Conservation (phyloP, 208 protist species). For the Acanthamoeba culbertsoni region DNA sequence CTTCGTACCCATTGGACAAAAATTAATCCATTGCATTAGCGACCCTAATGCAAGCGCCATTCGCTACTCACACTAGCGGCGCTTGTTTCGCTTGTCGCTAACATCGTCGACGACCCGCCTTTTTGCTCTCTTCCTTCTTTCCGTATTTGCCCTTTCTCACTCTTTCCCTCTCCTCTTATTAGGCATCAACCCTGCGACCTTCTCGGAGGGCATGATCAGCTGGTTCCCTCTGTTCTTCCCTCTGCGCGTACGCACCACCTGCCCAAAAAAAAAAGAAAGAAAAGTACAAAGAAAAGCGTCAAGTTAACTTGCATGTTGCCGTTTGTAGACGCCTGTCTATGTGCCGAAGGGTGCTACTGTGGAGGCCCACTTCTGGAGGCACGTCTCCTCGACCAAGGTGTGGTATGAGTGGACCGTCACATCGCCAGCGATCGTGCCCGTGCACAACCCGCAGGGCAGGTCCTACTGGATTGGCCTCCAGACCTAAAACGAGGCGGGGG, state of each 20-base stretch:
- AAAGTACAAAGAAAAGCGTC: neutral
- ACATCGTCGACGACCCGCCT: neutral
- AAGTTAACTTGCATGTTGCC: neutral
- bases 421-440: slow-evolving; percentile 62
- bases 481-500: too few relatives aligned
- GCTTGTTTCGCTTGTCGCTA: neutral
- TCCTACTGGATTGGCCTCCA: slow-evolving; percentile 84
- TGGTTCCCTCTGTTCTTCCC: slow-evolving; percentile 83
- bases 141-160: neutral
- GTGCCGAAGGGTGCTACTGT: slow-evolving; percentile 69
- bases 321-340: slow-evolving; percentile 81
- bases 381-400: slow-evolving; percentile 70
- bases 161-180: neutral
- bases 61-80: neutral
- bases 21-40: too few relatives aligned
- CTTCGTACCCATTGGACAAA: neutral
- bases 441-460: slow-evolving; percentile 87
- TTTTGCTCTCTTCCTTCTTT: neutral
- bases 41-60: neutral
- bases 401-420: slow-evolving; percentile 92
- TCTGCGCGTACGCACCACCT: slow-evolving; percentile 2
- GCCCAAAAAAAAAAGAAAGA: neutral
- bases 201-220: slow-evolving; percentile 87
- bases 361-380: slow-evolving; percentile 71
- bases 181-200: slow-evolving; percentile 81